A percentile compares a stretch with the other conserved stretches of the same genome.
These are phyloP conservation scores for Carex parvula DNA, from an alignment of 176 grass and related monocot species.

Conservation along the genomic window DNA sequence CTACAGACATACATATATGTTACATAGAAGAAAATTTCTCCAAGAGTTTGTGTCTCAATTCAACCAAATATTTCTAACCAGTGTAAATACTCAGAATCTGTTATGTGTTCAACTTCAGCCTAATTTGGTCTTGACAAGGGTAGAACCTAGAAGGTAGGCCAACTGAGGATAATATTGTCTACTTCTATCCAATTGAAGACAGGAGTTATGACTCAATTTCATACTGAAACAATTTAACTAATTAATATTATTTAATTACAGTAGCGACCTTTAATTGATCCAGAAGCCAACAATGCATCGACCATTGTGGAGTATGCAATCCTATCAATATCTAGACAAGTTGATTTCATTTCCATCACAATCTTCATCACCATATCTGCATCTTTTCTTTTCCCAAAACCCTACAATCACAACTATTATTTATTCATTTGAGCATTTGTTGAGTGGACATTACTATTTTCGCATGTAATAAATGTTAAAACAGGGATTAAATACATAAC, in stretches of 20 bases:
- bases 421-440: slow-evolving; percentile 26
- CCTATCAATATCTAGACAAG: slow-evolving; percentile 61
- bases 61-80: neutral
- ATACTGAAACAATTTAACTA: neutral
- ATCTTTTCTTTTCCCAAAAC: slow-evolving; percentile 60
- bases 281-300: slow-evolving; percentile 73
- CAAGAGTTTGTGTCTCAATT: neutral
- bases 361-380: slow-evolving; percentile 67
- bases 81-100: neutral
- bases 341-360: slow-evolving; percentile 88
- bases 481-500: neutral
- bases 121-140: neutral
- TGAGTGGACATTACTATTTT: neutral
- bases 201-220: neutral
- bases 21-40: neutral
- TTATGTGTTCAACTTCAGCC: neutral
- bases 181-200: neutral
- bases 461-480: neutral
- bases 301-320: slow-evolving; percentile 80
- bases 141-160: neutral
- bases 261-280: slow-evolving; percentile 55
- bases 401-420: slow-evolving; percentile 48
- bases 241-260: neutral
- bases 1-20: neutral
- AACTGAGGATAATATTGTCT: neutral